Percentiles rank a stretch among this genome's conserved stretches.
Evolutionary conservation across 202 grass and related monocot genomes (phyloP).

Genomic region (Setaria viridis): DNA sequence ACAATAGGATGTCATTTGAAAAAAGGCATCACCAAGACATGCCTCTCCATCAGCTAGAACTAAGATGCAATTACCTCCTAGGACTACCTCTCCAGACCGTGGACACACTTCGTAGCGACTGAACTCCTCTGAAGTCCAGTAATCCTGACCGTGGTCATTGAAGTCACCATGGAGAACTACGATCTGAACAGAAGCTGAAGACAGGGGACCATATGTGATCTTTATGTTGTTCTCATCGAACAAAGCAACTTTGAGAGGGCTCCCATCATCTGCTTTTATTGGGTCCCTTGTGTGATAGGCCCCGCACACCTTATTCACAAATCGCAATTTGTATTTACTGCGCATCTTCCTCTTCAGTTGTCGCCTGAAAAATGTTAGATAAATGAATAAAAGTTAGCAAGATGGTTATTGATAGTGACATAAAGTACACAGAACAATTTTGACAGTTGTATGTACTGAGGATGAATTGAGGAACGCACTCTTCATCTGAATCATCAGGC

Average conservation of each 20-base stretch:
- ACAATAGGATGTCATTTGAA: neutral
- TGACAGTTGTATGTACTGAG: neutral
- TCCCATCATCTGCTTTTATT: constrained; percentile 35
- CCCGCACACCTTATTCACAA: constrained; percentile 22
- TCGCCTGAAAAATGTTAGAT: constrained; percentile 4
- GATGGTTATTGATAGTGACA: neutral
- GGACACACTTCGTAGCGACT: neutral
- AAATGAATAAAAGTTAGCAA: neutral
- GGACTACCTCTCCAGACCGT: no score
- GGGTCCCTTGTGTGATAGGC: neutral
- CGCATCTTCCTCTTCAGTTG: neutral
- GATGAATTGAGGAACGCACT: neutral
- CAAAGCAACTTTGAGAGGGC: constrained; percentile 40
- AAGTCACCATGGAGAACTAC: constrained; percentile 58
- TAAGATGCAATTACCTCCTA: constrained; percentile 12
- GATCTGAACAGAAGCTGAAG: constrained; percentile 48
- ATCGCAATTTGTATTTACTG: neutral
- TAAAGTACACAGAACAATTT: neutral
- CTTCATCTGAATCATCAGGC: neutral
- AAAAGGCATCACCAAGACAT: neutral
- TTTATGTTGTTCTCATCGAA: constrained; percentile 22
- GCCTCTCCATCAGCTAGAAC: constrained; percentile 4
- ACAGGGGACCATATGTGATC: constrained; percentile 45
- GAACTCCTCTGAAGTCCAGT: constrained; percentile 47
- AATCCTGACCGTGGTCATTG: constrained; percentile 25